phyloP scores from a whole-genome alignment of 345 rosid genomes.

The Euclidium syriacum region DNA sequence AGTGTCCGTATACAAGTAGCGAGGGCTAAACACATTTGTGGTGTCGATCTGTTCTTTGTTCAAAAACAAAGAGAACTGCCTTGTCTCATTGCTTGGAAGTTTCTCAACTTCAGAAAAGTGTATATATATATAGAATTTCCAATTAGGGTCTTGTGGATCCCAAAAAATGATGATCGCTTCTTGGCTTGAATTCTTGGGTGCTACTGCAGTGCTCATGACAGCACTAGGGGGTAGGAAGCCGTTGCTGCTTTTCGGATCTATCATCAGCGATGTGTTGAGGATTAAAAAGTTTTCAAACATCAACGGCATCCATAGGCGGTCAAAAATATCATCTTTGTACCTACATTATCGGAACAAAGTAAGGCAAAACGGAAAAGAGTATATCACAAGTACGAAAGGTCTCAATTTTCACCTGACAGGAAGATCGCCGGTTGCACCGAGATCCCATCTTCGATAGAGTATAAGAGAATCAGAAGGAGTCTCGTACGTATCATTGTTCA shows the following conservation, averaged over 20 bases:
- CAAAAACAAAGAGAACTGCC: constrained; percentile 21
- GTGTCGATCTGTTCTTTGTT: not conserved
- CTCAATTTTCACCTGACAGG: too few relatives aligned
- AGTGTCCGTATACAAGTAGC: constrained; percentile 28
- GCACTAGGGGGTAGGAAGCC: constrained; percentile 26
- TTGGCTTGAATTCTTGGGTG: constrained; percentile 6
- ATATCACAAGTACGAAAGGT: too few relatives aligned
- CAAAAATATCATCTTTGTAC: constrained; percentile 30
- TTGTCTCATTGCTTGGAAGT: constrained; percentile 20
- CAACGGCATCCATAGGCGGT: constrained; percentile 27
- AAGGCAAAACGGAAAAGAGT: too few relatives aligned
- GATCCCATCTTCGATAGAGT: constrained; percentile 18
- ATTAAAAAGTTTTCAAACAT: not conserved
- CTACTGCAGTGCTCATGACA: constrained; percentile 32
- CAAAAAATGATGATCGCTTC: not conserved
- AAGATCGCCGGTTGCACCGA: not conserved
- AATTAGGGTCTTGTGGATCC: not conserved
- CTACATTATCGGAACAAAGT: too few relatives aligned
- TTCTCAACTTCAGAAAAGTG: constrained; percentile 39
- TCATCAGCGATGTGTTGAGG: not conserved
- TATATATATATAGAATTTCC: constrained; percentile 26
- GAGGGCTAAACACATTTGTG: constrained; percentile 21
- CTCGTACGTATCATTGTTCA: constrained; percentile 14
- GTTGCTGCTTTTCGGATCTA: constrained; percentile 12
- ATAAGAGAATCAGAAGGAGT: not conserved